phyloP scores from a whole-genome alignment of 73 alveolate genomes.

The Diophrys sp. region DNA sequence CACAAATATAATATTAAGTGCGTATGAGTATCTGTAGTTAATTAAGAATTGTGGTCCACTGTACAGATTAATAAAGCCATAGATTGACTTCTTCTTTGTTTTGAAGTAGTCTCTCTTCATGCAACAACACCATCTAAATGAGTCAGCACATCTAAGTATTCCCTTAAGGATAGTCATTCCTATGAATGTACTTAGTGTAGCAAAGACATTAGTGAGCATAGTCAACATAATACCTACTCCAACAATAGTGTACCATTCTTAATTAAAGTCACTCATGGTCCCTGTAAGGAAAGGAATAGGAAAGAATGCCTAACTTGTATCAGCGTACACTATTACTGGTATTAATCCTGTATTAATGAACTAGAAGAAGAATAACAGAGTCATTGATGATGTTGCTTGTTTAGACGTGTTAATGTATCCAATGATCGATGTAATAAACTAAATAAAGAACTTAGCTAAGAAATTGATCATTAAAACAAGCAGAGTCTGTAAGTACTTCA shows the following conservation, averaged over 20 bases:
- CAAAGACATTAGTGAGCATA: constrained; percentile 12
- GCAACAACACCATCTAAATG: neutral
- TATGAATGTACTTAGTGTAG: neutral
- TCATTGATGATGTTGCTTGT: neutral
- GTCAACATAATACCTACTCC: constrained; percentile 17
- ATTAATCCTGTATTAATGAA: neutral
- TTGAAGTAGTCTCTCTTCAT: constrained; percentile 4
- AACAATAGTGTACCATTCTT: constrained; percentile 21
- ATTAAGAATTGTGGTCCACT: constrained; percentile 62
- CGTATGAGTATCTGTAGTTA: constrained; percentile 54
- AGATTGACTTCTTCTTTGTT: constrained; percentile 19
- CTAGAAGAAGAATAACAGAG: neutral
- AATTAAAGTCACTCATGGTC: constrained; percentile 3
- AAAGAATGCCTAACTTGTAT: neutral
- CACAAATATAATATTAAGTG: constrained; percentile 57
- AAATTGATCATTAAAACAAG: neutral
- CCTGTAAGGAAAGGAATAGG: constrained; percentile 9
- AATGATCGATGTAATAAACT: neutral
- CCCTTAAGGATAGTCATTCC: neutral
- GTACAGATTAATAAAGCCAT: constrained; percentile 56
- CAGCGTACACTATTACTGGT: neutral
- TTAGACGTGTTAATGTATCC: neutral
- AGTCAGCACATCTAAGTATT: neutral
- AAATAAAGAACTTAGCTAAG: neutral
- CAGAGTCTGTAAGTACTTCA: neutral